Conservation (phyloP, 371 early-diverging fungal species). For the Actinomortierella wolfii region DNA sequence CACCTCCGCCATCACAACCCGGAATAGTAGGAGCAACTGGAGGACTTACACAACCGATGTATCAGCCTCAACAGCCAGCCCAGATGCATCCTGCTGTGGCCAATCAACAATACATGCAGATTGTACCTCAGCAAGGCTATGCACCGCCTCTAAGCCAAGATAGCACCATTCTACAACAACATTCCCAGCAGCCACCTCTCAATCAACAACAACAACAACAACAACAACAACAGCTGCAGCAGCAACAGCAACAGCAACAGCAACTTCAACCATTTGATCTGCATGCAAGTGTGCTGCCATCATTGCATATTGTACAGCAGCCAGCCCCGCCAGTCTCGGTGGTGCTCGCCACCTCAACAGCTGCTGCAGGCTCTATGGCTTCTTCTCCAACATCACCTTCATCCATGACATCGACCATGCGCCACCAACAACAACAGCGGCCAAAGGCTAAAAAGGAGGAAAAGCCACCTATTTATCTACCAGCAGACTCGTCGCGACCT, state of each 20-base stretch:
- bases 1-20: no score
- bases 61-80: not conserved
- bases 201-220: not conserved
- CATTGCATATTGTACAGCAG: not conserved
- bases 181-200: not conserved
- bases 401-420: not conserved
- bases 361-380: not conserved
- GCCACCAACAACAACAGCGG: no score
- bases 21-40: no score
- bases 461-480: conserved; percentile 16
- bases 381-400: not conserved
- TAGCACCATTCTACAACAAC: no score
- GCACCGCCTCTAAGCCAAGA: no score
- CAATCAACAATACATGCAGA: not conserved
- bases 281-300: conserved; percentile 3
- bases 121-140: not conserved
- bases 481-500: conserved; percentile 33
- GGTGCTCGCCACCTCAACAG: not conserved
- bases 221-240: conserved; percentile 1
- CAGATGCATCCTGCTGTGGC: no score
- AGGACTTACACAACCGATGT: not conserved
- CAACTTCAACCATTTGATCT: not conserved
- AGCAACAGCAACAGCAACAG: conserved; percentile 3
- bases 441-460: no score
- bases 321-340: not conserved